These are phyloP conservation scores for Cajanus cajan DNA, from an alignment of 306 rosid species.

Conservation along the genomic window DNA sequence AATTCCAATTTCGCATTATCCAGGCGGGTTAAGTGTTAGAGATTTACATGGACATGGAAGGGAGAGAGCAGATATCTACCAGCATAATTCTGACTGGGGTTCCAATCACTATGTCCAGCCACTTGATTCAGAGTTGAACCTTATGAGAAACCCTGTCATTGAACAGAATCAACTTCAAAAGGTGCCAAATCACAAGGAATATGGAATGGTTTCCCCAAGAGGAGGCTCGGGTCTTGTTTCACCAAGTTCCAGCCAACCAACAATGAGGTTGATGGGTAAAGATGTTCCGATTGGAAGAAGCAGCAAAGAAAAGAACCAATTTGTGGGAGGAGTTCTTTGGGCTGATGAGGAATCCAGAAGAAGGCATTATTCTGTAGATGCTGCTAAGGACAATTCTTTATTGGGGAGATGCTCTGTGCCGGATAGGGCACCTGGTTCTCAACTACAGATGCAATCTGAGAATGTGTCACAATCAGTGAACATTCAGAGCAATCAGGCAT, in stretches of 20 bases:
- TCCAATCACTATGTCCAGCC: conserved; percentile 35
- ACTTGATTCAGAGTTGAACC: conserved; percentile 44
- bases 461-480: conserved; percentile 31
- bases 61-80: conserved; percentile 41
- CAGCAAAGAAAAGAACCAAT: conserved; percentile 46
- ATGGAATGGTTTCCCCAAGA: conserved; percentile 37
- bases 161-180: conserved; percentile 45
- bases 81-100: conserved; percentile 44
- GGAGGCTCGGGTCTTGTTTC: conserved; percentile 39
- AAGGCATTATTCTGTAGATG: conserved; percentile 38
- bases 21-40: conserved; percentile 57
- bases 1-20: conserved; percentile 47
- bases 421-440: conserved; percentile 35
- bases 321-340: conserved; percentile 52
- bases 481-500: conserved; percentile 30
- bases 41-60: conserved; percentile 47
- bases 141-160: conserved; percentile 29
- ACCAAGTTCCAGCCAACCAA: conserved; percentile 50
- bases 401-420: conserved; percentile 37
- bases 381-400: conserved; percentile 28
- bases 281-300: conserved; percentile 73
- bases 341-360: conserved; percentile 47
- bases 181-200: conserved; percentile 37
- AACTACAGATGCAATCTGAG: conserved; percentile 34
- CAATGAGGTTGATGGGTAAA: conserved; percentile 84